Evolutionary conservation across 179 eudicot genomes (phyloP).

Genomic region (Sideroxylon spinosum): DNA sequence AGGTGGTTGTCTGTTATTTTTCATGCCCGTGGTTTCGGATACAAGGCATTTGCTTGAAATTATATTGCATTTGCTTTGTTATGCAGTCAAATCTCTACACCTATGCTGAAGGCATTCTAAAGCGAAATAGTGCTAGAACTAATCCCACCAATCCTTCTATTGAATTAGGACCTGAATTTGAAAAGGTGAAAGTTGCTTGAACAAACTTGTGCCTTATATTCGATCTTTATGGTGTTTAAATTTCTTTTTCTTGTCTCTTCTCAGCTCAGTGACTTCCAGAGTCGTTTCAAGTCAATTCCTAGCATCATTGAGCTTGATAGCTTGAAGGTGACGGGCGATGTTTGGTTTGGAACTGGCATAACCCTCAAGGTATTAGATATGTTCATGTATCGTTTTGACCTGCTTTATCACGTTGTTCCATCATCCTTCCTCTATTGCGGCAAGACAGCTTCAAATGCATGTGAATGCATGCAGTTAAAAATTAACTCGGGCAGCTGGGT

Average conservation of each 20-base stretch:
- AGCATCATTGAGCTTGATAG: constrained; percentile 46
- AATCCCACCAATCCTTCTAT: constrained; percentile 35
- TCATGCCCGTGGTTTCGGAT: neutral
- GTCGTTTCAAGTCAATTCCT: constrained; percentile 49
- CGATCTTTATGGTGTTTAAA: neutral
- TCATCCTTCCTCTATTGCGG: neutral
- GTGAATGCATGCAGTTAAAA: neutral
- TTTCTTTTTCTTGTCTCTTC: neutral
- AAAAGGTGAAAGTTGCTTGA: constrained; percentile 26
- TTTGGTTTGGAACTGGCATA: constrained; percentile 50
- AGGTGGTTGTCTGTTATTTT: constrained; percentile 28
- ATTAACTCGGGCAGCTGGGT: neutral
- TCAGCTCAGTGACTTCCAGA: constrained; percentile 38
- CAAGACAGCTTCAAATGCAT: neutral
- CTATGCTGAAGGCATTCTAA: constrained; percentile 26
- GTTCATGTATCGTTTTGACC: neutral
- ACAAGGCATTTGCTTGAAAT: neutral
- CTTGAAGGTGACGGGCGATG: constrained; percentile 54
- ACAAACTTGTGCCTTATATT: neutral
- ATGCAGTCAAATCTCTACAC: constrained; percentile 50
- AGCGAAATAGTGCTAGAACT: constrained; percentile 35
- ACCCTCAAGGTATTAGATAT: constrained; percentile 41
- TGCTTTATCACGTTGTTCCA: neutral
- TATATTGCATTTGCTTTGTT: constrained; percentile 12
- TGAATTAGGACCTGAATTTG: constrained; percentile 46